Base-by-base conservation (phyloP, 192 early-diverging fungal genomes). In the Cladochytrium replicatum region DNA sequence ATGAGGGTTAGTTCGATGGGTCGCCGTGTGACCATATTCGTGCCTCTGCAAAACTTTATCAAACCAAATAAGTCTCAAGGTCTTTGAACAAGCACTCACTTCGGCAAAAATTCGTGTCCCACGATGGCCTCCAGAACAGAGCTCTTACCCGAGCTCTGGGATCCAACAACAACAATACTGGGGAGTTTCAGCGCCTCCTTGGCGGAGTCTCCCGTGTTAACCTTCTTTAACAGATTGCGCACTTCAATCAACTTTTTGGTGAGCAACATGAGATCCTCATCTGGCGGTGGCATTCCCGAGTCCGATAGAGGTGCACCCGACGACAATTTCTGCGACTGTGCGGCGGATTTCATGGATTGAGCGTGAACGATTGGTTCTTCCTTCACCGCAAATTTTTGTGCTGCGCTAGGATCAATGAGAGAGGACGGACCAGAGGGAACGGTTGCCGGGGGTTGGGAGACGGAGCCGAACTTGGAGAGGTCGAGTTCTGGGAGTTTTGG, bases 1-100 rank as follows among this genome's bases (percentile, higher is more conserved):
- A 98, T 91, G 41, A 98, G 76, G 73, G 94, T 93, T 6, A 98
- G 80, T n/a, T 91, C 87, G 59, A 98, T 79, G 21, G 94, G 94
- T 21, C 94, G 80, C 48, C 94, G 81, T 31, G 94, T 98, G 34
- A 98, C 94, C 67, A 98, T 98, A 38, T 78, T 71, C 80, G 83
- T 24, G 71, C 89, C 50, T 83, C 91, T 50, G 44, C 6, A 58
- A 6, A 15, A 39, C 31, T 26, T 39, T 2, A 2, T 38, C 11
- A 8, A 23, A 32, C 31, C 27, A 37, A 26, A 25, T 29, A 28
- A 25, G 88, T 82, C 60, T 88, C 9, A 9, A 8, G 19, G 19
- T 11, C 19, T 43, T 8, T 13, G 0, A 2, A 15, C 29, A 4
- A 59, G 23, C 5, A 9, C 54, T 13, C 43, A 92, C 54, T 93